Conservation (phyloP, 225 moss, liverwort and hornwort species). For the Pleurozium schreberi region DNA sequence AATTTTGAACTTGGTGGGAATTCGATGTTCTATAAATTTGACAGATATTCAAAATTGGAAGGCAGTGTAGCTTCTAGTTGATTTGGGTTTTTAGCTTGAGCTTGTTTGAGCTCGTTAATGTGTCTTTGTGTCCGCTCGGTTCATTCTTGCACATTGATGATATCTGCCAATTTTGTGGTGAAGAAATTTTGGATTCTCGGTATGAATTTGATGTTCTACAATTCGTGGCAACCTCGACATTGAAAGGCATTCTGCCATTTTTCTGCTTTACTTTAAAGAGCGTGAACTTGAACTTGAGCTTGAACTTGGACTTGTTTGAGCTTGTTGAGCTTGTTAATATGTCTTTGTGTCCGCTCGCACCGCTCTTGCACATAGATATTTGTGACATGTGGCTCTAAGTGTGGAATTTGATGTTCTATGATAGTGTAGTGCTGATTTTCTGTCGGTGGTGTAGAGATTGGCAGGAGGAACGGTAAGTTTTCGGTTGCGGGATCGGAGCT, state of each 20-base stretch:
- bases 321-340: neutral
- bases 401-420: neutral
- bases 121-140: neutral
- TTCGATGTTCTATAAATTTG: neutral
- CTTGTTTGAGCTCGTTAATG: neutral
- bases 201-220: neutral
- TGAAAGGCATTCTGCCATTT: neutral
- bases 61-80: neutral
- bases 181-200: neutral
- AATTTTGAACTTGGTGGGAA: neutral
- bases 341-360: neutral
- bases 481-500: neutral
- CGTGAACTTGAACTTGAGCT: neutral
- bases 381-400: neutral
- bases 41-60: neutral
- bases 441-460: neutral
- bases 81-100: neutral
- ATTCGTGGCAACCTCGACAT: neutral
- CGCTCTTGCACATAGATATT: neutral
- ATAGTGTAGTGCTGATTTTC: neutral
- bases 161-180: neutral
- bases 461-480: neutral
- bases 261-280: neutral
- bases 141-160: neutral
- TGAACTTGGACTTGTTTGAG: neutral